Percentiles rank a stretch among this genome's conserved stretches.
Conservation (phyloP, 352 stramenopile species). For the Elongisporangium anandrum region DNA sequence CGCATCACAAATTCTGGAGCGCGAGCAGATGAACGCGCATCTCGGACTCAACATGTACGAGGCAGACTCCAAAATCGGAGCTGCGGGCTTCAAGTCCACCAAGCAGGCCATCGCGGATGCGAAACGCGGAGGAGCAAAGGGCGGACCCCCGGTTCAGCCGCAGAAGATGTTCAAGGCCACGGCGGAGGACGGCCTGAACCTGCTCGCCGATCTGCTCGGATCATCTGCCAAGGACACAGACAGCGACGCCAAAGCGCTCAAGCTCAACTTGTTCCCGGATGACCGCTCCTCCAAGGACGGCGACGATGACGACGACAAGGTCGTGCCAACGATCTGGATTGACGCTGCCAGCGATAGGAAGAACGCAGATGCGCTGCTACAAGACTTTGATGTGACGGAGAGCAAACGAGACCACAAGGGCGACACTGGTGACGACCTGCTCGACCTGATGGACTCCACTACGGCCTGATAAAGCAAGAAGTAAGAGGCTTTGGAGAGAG, state of each 20-base stretch:
- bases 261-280: constrained; percentile 8
- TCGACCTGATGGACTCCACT: constrained; percentile 86
- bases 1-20: constrained; percentile 46
- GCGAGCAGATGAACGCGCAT: constrained; percentile 49
- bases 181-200: constrained; percentile 74
- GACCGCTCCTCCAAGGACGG: constrained; percentile 14
- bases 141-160: constrained; percentile 23
- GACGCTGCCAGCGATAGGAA: constrained; percentile 76
- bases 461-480: background rate
- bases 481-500: background rate
- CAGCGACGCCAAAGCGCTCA: background rate
- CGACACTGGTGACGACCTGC: constrained; percentile 59
- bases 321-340: constrained; percentile 77
- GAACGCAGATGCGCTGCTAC: constrained; percentile 36
- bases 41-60: constrained; percentile 86
- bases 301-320: constrained; percentile 57
- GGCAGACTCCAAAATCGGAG: constrained; percentile 51
- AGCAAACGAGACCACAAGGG: constrained; percentile 38
- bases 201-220: constrained; percentile 81
- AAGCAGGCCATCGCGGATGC: constrained; percentile 60
- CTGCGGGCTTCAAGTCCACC: constrained; percentile 23
- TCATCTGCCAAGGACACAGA: constrained; percentile 42
- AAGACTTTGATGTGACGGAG: constrained; percentile 45
- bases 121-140: constrained; percentile 40
- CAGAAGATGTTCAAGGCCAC: constrained; percentile 77